A percentile compares a stretch with the other conserved stretches of the same genome.
phyloP scores from a whole-genome alignment of 371 early-diverging fungal genomes.

The Gilbertella persicaria region DNA sequence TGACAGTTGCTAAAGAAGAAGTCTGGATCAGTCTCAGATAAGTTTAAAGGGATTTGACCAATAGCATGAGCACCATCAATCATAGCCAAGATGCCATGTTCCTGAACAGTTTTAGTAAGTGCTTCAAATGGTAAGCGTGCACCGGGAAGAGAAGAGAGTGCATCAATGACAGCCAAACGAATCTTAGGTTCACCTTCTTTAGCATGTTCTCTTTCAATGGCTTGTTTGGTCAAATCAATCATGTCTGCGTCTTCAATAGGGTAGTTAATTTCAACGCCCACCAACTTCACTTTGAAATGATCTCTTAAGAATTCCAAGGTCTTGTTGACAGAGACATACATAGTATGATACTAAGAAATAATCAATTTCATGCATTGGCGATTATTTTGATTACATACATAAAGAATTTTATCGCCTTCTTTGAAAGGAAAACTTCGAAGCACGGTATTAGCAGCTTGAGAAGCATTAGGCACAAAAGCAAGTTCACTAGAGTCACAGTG shows the following conservation, averaged over 20 bases:
- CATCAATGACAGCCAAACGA: constrained; percentile 53
- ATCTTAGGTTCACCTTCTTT: constrained; percentile 28
- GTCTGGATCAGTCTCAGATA: constrained; percentile 58
- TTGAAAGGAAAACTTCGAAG: constrained; percentile 45
- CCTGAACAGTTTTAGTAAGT: constrained; percentile 45
- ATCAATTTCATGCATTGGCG: neutral
- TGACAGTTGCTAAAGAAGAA: constrained; percentile 75
- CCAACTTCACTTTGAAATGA: constrained; percentile 31
- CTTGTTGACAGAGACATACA: constrained; percentile 37
- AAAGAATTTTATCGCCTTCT: constrained; percentile 44
- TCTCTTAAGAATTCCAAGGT: constrained; percentile 37
- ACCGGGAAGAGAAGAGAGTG: constrained; percentile 57
- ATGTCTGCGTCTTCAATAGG: constrained; percentile 36
- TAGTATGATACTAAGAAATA: constrained; percentile 30
- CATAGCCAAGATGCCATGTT: constrained; percentile 56
- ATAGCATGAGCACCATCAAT: constrained; percentile 74
- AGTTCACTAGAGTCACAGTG: constrained; percentile 40
- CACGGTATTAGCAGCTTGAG: constrained; percentile 37
- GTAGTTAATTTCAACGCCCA: constrained; percentile 29
- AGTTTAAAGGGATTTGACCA: constrained; percentile 66
- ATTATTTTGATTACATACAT: constrained; percentile 6
- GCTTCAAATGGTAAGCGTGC: constrained; percentile 62
- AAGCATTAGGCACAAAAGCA: constrained; percentile 38
- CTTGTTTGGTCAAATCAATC: constrained; percentile 29
- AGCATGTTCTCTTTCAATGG: constrained; percentile 32